A percentile compares a stretch with the other conserved stretches of the same genome.
Evolutionary conservation across 441 rosid species (phyloP).

Genomic region (Corymbia calophylla): DNA sequence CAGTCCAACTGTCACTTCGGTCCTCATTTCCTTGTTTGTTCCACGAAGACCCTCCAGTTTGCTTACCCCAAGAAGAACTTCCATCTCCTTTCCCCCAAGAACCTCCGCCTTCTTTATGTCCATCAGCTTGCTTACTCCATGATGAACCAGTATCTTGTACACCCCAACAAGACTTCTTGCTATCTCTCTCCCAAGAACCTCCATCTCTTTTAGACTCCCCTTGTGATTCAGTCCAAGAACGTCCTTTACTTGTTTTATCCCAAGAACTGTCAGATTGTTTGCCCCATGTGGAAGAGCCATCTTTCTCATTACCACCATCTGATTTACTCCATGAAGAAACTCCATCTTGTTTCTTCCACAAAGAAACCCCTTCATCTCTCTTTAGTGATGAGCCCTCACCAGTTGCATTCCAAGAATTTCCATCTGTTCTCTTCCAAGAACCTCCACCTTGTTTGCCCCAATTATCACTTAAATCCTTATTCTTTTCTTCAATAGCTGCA

Average conservation of each 20-base stretch:
- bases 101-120: not conserved
- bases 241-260: not conserved
- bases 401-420: not conserved
- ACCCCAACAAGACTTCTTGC: too few species aligned
- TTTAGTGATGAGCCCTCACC: not conserved
- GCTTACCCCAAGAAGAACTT: slow-evolving; percentile 9
- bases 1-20: not conserved
- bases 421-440: not conserved
- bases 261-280: not conserved
- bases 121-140: not conserved
- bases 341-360: slow-evolving; percentile 1
- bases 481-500: slow-evolving; percentile 21
- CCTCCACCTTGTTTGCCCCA: slow-evolving; percentile 3
- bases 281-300: not conserved
- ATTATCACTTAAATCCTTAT: slow-evolving; percentile 11
- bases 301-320: not conserved
- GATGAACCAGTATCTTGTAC: too few species aligned
- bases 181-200: too few species aligned
- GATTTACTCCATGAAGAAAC: not conserved
- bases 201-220: not conserved
- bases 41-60: slow-evolving; percentile 4
- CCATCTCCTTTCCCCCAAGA: slow-evolving; percentile 13
- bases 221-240: not conserved
- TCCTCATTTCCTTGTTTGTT: not conserved
- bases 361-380: slow-evolving; percentile 1